Evolutionary conservation across 371 early-diverging fungal genomes (phyloP).

Genomic region (Synchytrium microbalum): DNA sequence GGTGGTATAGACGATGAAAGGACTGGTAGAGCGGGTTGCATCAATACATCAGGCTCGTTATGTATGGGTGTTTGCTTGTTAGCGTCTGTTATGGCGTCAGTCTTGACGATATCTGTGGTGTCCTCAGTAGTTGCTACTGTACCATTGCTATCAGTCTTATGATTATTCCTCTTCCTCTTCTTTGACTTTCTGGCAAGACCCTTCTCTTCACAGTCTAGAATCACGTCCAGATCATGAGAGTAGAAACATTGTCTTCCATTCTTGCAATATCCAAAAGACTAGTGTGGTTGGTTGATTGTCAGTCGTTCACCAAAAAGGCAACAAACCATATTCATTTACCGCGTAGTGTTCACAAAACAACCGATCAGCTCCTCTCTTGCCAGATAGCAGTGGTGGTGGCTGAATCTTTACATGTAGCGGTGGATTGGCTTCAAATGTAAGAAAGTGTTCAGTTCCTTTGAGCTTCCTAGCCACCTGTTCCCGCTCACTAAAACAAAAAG

Average conservation of each 20-base stretch:
- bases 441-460: constrained; percentile 8
- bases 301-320: constrained; percentile 4
- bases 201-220: constrained; percentile 58
- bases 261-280: constrained; percentile 67
- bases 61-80: neutral
- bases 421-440: constrained; percentile 2
- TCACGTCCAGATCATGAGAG: constrained; percentile 72
- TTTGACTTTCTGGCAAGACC: constrained; percentile 10
- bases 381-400: constrained; percentile 9
- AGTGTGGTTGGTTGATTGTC: neutral
- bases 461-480: constrained; percentile 13
- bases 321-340: constrained; percentile 33
- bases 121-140: neutral
- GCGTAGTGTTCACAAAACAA: constrained; percentile 62
- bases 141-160: neutral
- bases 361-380: constrained; percentile 10
- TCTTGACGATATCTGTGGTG: neutral
- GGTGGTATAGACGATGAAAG: neutral
- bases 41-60: neutral
- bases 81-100: neutral
- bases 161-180: constrained; percentile 1
- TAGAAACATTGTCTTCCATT: constrained; percentile 48
- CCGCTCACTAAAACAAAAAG: constrained; percentile 24
- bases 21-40: neutral
- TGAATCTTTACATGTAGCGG: neutral